These are phyloP conservation scores for Hemerocallis citrina DNA, from an alignment of 106 monocot species.

Conservation along the genomic window DNA sequence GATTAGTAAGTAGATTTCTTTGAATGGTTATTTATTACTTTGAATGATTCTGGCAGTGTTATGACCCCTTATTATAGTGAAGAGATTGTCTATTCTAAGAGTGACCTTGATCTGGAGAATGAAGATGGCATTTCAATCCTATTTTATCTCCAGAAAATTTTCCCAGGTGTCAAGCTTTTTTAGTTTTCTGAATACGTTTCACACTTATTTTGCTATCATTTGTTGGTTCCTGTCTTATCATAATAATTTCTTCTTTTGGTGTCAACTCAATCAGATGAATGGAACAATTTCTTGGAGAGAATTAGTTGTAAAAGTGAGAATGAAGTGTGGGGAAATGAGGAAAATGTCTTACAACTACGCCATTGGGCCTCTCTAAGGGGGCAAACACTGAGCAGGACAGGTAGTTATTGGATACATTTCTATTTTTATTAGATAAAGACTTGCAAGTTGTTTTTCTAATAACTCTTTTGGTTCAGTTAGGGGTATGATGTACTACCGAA, in stretches of 20 bases:
- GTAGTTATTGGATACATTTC: slow-evolving; percentile 22
- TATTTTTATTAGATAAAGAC: background rate
- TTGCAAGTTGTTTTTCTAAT: background rate
- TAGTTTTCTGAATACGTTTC: background rate
- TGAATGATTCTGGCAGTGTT: slow-evolving; percentile 47
- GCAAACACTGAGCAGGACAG: slow-evolving; percentile 95
- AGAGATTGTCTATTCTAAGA: slow-evolving; percentile 93
- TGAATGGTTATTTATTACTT: background rate
- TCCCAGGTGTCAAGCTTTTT: slow-evolving; percentile 54
- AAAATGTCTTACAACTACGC: slow-evolving; percentile 95
- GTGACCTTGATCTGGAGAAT: slow-evolving; percentile 96
- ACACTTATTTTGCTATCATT: background rate
- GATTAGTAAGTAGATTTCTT: background rate
- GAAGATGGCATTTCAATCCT: slow-evolving; percentile 99
- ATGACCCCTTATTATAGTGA: slow-evolving; percentile 98
- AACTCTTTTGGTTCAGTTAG: slow-evolving; percentile 51
- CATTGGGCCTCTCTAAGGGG: slow-evolving; percentile 97
- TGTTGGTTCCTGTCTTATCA: background rate
- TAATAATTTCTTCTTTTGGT: background rate
- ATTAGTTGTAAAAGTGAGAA: slow-evolving; percentile 79
- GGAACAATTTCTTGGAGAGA: slow-evolving; percentile 98
- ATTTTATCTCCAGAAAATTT: slow-evolving; percentile 97
- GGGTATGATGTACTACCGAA: slow-evolving; percentile 98
- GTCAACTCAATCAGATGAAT: slow-evolving; percentile 59
- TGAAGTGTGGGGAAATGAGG: slow-evolving; percentile 93